A percentile compares a stretch with the other conserved stretches of the same genome.
Conservation (phyloP, 1,284 basidiomycete species). For the Cutaneotrichosporon sp. region DNA sequence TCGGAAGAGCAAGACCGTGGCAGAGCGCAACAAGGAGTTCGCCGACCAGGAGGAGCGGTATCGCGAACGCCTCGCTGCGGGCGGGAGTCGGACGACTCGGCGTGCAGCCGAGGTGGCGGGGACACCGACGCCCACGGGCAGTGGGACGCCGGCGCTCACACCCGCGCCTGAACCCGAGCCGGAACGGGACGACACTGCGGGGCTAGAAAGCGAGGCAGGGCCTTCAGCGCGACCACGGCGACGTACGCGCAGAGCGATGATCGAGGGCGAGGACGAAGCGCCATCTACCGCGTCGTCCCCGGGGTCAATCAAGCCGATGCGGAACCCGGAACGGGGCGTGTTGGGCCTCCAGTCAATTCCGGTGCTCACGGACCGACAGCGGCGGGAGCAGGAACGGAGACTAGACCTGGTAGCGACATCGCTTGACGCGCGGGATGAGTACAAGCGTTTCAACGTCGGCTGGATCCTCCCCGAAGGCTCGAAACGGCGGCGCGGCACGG, state of each 20-base stretch:
- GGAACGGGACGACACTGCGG: not conserved
- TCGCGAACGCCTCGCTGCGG: slow-evolving; percentile 7
- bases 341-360: slow-evolving; percentile 31
- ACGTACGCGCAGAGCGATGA: not conserved
- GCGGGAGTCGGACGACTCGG: slow-evolving; percentile 2
- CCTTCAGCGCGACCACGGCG: not conserved
- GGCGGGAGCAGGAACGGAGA: slow-evolving; percentile 34
- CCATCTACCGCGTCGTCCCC: slow-evolving; percentile 5
- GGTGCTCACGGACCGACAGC: slow-evolving; percentile 46
- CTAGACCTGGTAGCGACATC: slow-evolving; percentile 55
- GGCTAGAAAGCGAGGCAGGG: not conserved
- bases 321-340: slow-evolving; percentile 34
- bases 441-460: slow-evolving; percentile 75
- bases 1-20: slow-evolving; percentile 29
- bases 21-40: slow-evolving; percentile 14
- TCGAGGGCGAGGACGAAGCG: not conserved
- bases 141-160: no score
- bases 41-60: slow-evolving; percentile 26
- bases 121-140: no score
- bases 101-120: not conserved
- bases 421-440: slow-evolving; percentile 67
- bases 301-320: slow-evolving; percentile 4
- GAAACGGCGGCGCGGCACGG: slow-evolving; percentile 42
- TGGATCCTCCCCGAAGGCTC: slow-evolving; percentile 80
- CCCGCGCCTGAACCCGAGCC: not conserved